Conservation (phyloP, 495 filamentous ascomycete genomes). For the Staphylotrichum tortipilum region DNA sequence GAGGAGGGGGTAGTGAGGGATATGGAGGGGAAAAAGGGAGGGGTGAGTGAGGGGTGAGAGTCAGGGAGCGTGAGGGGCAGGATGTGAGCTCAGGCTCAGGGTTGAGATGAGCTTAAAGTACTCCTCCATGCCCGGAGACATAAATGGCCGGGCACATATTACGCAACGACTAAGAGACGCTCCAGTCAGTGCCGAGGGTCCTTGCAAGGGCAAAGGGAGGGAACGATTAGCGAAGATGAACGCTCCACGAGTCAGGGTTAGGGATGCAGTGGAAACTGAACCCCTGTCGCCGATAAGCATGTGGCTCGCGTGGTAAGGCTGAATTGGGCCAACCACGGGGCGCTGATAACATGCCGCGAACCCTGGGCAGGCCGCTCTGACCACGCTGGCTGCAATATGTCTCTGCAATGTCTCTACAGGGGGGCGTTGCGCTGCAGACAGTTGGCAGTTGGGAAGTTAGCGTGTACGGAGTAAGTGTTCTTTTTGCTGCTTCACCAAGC, state of each 20-base stretch:
- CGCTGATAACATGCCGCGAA: not conserved
- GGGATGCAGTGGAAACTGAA: not conserved
- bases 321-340: not conserved
- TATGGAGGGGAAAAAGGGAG: not conserved
- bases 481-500: too few species aligned
- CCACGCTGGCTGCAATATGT: constrained; percentile 24
- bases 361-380: constrained; percentile 13
- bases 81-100: too few species aligned
- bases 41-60: not conserved
- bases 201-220: too few species aligned
- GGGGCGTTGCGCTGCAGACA: too few species aligned
- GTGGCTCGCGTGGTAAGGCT: constrained; percentile 1
- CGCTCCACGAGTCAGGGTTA: not conserved
- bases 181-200: too few species aligned
- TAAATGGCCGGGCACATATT: too few species aligned
- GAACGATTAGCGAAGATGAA: too few species aligned
- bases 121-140: not conserved
- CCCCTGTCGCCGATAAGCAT: not conserved
- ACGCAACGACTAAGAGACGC: constrained; percentile 1
- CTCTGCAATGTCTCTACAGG: too few species aligned
- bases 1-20: not conserved
- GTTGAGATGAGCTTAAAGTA: not conserved
- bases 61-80: not conserved
- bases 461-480: constrained; percentile 17
- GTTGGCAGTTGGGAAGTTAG: too few species aligned